Conservation (phyloP, 225 moss, liverwort and hornwort species). For the Pseudisothecium myosuroides region DNA sequence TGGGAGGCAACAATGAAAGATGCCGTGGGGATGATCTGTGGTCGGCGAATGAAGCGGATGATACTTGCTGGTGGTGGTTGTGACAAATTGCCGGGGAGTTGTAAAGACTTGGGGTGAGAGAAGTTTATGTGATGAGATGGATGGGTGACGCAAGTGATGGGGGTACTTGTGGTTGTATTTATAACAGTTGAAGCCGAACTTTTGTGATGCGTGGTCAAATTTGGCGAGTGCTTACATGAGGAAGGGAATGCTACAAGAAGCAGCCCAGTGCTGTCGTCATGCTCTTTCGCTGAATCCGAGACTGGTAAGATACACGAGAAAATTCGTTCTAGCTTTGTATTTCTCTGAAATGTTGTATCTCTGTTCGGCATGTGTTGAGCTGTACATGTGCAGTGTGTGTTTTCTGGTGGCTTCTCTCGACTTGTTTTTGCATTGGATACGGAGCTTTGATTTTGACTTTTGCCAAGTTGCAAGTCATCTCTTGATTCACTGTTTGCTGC, state of each 20-base stretch:
- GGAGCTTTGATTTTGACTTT: neutral
- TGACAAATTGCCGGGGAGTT: neutral
- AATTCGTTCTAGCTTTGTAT: neutral
- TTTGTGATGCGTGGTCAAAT: slow-evolving; percentile 99
- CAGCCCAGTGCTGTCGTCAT: slow-evolving; percentile 91
- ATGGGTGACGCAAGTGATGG: neutral
- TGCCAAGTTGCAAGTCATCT: neutral
- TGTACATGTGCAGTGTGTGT: neutral
- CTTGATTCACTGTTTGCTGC: neutral
- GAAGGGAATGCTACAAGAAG: slow-evolving; percentile 87
- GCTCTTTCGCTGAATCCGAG: slow-evolving; percentile 81
- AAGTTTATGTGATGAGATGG: neutral
- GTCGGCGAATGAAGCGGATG: neutral
- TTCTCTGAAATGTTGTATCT: neutral
- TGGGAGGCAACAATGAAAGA: neutral
- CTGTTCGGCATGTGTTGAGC: neutral
- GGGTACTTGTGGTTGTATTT: neutral
- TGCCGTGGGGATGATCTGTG: neutral
- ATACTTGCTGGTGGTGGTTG: neutral
- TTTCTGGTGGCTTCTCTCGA: neutral
- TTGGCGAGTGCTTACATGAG: slow-evolving; percentile 99
- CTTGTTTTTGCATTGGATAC: neutral
- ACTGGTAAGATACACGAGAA: slow-evolving; percentile 43
- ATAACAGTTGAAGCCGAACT: slow-evolving; percentile 78
- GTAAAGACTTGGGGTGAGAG: neutral